Percentiles rank a stretch among this genome's conserved stretches.
Conservation (phyloP, 352 stramenopile genomes). For the Pilasporangium apinafurcum region DNA sequence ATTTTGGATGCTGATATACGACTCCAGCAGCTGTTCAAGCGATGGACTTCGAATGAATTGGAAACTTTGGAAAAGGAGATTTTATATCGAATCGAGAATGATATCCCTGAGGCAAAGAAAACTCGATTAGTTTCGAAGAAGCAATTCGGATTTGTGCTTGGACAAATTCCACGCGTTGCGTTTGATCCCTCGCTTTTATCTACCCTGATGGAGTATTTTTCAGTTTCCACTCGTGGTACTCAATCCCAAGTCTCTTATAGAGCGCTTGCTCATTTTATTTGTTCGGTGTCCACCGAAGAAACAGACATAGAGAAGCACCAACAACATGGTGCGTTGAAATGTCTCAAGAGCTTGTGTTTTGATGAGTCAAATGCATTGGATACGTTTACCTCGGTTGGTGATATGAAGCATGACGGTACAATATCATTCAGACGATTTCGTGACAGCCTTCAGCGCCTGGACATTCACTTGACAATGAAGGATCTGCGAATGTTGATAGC, state of each 20-base stretch:
- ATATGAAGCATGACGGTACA: slow-evolving; percentile 30
- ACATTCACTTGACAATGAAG: slow-evolving; percentile 22
- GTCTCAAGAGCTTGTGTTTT: slow-evolving; percentile 17
- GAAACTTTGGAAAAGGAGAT: slow-evolving; percentile 23
- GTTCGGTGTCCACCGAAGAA: slow-evolving; percentile 25
- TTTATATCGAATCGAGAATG: slow-evolving; percentile 27
- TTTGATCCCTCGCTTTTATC: slow-evolving; percentile 29
- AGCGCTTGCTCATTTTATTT: slow-evolving; percentile 43
- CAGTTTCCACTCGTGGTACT: slow-evolving; percentile 5
- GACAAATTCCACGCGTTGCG: slow-evolving; percentile 31
- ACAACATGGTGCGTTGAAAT: slow-evolving; percentile 14
- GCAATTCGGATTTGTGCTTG: slow-evolving; percentile 46
- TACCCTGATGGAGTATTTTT: slow-evolving; percentile 41
- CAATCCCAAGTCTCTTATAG: slow-evolving; percentile 10
- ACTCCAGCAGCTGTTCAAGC: slow-evolving; percentile 28
- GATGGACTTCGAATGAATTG: slow-evolving; percentile 34
- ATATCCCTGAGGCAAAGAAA: slow-evolving; percentile 22
- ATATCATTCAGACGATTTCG: slow-evolving; percentile 43
- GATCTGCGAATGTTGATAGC: slow-evolving; percentile 39
- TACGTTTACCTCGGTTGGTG: slow-evolving; percentile 31
- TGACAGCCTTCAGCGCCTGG: slow-evolving; percentile 26
- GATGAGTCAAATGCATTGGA: slow-evolving; percentile 22
- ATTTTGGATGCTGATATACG: slow-evolving; percentile 28
- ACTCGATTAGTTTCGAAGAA: slow-evolving; percentile 27
- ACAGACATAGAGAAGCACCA: slow-evolving; percentile 16